Percentiles rank a stretch among this genome's conserved stretches.
These are phyloP conservation scores for Candida michaelii DNA, from an alignment of 805 yeast species.

Conservation along the genomic window DNA sequence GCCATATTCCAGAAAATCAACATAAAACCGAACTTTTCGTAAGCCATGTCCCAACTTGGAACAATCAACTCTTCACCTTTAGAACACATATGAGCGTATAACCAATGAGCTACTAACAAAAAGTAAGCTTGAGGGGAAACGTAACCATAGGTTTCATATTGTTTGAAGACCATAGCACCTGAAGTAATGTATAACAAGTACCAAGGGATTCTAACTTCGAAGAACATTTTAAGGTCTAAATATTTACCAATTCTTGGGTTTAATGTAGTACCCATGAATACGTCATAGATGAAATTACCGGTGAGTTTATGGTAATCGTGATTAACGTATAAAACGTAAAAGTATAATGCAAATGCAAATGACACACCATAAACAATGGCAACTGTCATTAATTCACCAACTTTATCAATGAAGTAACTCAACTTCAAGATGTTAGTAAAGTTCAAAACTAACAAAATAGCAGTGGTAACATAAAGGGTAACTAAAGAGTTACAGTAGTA, in stretches of 20 bases:
- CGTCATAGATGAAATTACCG: constrained; percentile 85
- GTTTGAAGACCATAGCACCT: constrained; percentile 72
- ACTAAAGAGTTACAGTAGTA: constrained; percentile 92
- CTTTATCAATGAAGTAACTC: constrained; percentile 72
- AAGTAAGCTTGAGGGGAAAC: constrained; percentile 74
- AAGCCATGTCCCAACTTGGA: constrained; percentile 99
- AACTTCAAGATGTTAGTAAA: constrained; percentile 71
- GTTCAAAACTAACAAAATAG: constrained; percentile 61
- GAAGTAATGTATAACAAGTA: constrained; percentile 79
- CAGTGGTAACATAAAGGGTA: constrained; percentile 72
- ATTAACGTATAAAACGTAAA: constrained; percentile 61
- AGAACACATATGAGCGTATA: constrained; percentile 94
- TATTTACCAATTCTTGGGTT: constrained; percentile 93
- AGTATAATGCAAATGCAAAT: constrained; percentile 67
- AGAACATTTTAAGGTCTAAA: constrained; percentile 90
- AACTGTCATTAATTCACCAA: constrained; percentile 91
- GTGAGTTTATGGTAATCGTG: constrained; percentile 88
- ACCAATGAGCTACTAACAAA: constrained; percentile 82
- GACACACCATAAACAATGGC: constrained; percentile 78
- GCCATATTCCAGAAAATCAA: constrained; percentile 98
- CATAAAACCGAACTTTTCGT: constrained; percentile 99
- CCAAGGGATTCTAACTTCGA: constrained; percentile 98
- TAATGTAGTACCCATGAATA: constrained; percentile 96
- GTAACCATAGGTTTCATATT: constrained; percentile 77
- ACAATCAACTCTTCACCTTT: constrained; percentile 97